phyloP scores from a whole-genome alignment of 306 rosid species.

The Rosa persica region DNA sequence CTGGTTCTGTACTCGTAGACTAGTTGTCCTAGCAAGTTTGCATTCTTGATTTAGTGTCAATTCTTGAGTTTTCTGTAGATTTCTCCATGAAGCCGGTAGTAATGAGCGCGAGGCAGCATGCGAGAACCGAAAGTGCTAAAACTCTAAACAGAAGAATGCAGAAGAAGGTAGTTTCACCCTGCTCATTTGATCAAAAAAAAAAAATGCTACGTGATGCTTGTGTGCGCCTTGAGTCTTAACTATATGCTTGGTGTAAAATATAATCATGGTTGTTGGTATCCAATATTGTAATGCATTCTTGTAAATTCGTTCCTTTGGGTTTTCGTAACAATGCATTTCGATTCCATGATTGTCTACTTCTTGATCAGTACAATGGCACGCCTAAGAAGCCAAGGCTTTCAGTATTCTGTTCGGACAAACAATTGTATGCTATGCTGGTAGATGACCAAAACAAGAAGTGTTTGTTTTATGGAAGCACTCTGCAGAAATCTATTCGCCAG shows the following conservation, averaged over 20 bases:
- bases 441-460: slow-evolving; percentile 86
- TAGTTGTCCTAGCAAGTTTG: background rate
- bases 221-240: background rate
- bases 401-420: slow-evolving; percentile 83
- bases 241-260: no score
- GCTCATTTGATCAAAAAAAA: background rate
- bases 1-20: background rate
- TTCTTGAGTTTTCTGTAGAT: slow-evolving; percentile 41
- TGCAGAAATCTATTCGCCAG: slow-evolving; percentile 64
- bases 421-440: slow-evolving; percentile 84
- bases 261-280: no score
- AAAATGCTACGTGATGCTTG: no score
- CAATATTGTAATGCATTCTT: background rate
- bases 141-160: slow-evolving; percentile 60
- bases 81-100: slow-evolving; percentile 41
- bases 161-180: slow-evolving; percentile 54
- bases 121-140: slow-evolving; percentile 66
- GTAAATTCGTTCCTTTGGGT: background rate
- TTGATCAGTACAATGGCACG: slow-evolving; percentile 70
- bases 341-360: slow-evolving; percentile 5
- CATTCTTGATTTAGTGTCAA: background rate
- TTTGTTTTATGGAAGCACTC: slow-evolving; percentile 74
- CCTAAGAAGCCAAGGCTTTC: slow-evolving; percentile 79
- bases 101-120: slow-evolving; percentile 56
- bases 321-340: background rate